Evolutionary conservation across 1,139 yeast species (phyloP).

Genomic region (Spencermartinsiella ligniputridi): DNA sequence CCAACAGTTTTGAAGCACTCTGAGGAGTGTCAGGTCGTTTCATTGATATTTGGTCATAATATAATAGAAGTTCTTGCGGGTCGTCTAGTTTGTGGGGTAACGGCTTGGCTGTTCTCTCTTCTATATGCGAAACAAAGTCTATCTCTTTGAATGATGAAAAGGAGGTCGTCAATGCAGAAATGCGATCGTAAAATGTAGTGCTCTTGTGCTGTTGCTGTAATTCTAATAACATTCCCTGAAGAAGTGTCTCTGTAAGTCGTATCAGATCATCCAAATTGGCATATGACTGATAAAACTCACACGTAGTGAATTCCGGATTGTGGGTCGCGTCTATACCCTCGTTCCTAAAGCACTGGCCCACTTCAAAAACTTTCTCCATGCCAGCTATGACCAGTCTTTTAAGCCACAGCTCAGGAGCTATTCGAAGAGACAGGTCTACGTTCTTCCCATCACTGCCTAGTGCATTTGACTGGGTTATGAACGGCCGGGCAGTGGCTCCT

Average conservation of each 20-base stretch:
- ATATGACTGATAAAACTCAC: conserved; percentile 87
- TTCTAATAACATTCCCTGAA: conserved; percentile 6
- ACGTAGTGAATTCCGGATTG: conserved; percentile 91
- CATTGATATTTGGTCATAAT: conserved; percentile 50
- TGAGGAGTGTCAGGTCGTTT: conserved; percentile 25
- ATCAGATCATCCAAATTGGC: conserved; percentile 67
- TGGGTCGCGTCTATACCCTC: conserved; percentile 93
- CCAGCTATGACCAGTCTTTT: conserved; percentile 80
- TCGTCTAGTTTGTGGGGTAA: conserved; percentile 40
- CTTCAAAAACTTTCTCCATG: conserved; percentile 78
- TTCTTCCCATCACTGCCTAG: conserved; percentile 32
- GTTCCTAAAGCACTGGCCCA: conserved; percentile 81
- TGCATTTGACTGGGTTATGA: conserved; percentile 53
- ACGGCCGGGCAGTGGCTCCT: conserved; percentile 90
- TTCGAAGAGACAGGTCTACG: conserved; percentile 56
- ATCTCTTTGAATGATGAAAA: conserved; percentile 26
- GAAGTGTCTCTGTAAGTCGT: conserved; percentile 40
- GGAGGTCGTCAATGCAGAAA: conserved; percentile 8
- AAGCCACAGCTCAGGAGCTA: conserved; percentile 94
- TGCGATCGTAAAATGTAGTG: conserved; percentile 10
- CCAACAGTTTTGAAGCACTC: conserved; percentile 57
- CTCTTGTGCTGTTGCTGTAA: conserved; percentile 16
- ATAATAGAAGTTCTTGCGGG: conserved; percentile 16
- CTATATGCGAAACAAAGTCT: conserved; percentile 51
- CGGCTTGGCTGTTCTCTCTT: conserved; percentile 37